These are phyloP conservation scores for Apophysomyces elegans DNA, from an alignment of 371 early-diverging fungal genomes.

Conservation along the genomic window DNA sequence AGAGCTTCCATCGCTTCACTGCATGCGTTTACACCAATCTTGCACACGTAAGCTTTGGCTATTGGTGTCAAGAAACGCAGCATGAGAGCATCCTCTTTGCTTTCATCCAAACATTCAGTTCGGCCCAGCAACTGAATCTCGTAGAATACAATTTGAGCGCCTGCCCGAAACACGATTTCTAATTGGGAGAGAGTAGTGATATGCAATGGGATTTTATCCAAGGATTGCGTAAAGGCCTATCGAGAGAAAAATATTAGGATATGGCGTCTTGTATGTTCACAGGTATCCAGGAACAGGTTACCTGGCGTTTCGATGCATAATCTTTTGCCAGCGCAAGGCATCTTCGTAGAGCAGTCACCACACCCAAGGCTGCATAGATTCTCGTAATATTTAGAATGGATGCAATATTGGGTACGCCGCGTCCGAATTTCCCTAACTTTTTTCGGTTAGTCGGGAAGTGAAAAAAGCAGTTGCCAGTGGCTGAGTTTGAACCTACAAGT, in stretches of 20 bases:
- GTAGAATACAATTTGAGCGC: conserved; percentile 60
- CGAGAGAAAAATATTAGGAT: background rate
- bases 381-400: conserved; percentile 72
- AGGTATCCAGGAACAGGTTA: conserved; percentile 12
- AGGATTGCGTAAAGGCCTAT: conserved; percentile 37
- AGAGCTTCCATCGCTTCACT: conserved; percentile 68
- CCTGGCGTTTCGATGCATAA: conserved; percentile 62
- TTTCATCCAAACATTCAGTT: conserved; percentile 35
- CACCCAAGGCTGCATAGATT: conserved; percentile 60
- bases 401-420: conserved; percentile 67
- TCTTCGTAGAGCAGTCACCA: conserved; percentile 50
- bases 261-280: background rate
- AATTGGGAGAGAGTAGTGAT: conserved; percentile 58
- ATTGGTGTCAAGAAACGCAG: conserved; percentile 71
- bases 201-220: conserved; percentile 64
- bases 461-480: background rate
- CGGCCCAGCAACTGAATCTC: conserved; percentile 60
- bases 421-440: conserved; percentile 49
- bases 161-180: conserved; percentile 56
- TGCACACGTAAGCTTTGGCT: conserved; percentile 62
- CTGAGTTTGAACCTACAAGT: conserved; percentile 32
- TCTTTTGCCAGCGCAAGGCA: conserved; percentile 60
- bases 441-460: background rate
- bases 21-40: conserved; percentile 50
- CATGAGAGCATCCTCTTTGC: conserved; percentile 38